phyloP scores from a whole-genome alignment of 2,329 filamentous ascomycete species.

The Xylaria sp. region DNA sequence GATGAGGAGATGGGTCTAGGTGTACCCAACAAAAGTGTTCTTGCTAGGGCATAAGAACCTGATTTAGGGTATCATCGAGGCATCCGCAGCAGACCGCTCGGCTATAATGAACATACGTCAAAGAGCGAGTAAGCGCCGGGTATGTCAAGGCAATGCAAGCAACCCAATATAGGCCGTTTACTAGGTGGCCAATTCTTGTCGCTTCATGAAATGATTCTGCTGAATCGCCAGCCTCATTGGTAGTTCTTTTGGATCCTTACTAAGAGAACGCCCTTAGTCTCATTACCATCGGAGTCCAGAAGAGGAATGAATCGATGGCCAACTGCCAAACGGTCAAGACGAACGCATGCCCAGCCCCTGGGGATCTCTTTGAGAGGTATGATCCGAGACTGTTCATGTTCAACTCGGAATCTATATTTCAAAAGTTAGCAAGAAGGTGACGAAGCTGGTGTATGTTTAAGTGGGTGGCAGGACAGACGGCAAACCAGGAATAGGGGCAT shows the following conservation, averaged over 20 bases:
- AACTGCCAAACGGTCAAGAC: slow-evolving; percentile 60
- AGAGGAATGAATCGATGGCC: slow-evolving; percentile 63
- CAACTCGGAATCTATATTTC: slow-evolving; percentile 56
- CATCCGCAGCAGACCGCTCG: neutral
- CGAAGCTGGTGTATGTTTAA: slow-evolving; percentile 44
- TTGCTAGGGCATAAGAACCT: neutral
- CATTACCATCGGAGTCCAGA: slow-evolving; percentile 51
- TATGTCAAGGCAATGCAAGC: neutral
- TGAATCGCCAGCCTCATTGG: slow-evolving; percentile 31
- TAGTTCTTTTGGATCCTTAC: slow-evolving; percentile 58
- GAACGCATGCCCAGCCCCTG: slow-evolving; percentile 62
- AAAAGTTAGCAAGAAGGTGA: slow-evolving; percentile 22
- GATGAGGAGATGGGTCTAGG: neutral
- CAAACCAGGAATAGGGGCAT: neutral
- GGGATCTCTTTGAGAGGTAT: slow-evolving; percentile 14
- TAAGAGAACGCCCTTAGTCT: slow-evolving; percentile 55
- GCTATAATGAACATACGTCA: neutral
- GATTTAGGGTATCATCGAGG: neutral
- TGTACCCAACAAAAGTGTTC: neutral
- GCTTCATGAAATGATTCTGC: neutral
- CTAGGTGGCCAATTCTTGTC: neutral
- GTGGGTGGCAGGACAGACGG: slow-evolving; percentile 19
- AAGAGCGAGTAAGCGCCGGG: neutral
- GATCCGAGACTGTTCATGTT: slow-evolving; percentile 37
- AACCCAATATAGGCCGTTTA: slow-evolving; percentile 6